Percentiles rank a stretch among this genome's conserved stretches.
These are phyloP conservation scores for Moesziomyces globuligerus DNA, from an alignment of 1,284 basidiomycete species.

Conservation along the genomic window DNA sequence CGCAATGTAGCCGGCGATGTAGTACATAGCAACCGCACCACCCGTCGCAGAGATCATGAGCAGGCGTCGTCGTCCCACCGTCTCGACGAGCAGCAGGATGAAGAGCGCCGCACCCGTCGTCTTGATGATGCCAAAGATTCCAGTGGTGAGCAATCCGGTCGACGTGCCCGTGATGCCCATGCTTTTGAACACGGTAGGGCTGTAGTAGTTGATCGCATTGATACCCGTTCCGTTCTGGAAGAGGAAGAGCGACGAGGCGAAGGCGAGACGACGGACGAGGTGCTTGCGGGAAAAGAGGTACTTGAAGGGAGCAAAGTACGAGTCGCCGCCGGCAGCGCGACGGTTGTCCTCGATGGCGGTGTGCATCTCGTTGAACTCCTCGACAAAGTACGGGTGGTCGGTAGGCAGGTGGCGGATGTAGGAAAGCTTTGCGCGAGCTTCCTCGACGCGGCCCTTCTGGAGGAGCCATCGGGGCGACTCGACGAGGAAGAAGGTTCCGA, in stretches of 20 bases:
- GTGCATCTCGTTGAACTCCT: constrained; percentile 34
- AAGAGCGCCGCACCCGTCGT: constrained; percentile 79
- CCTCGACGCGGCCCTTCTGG: constrained; percentile 69
- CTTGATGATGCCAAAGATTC: constrained; percentile 81
- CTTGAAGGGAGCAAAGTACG: constrained; percentile 46
- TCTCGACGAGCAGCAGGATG: constrained; percentile 72
- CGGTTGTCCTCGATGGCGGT: constrained; percentile 12
- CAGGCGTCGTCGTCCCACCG: constrained; percentile 72
- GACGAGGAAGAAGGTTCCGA: constrained; percentile 70
- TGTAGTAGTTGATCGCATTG: constrained; percentile 69
- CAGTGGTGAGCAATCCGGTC: constrained; percentile 76
- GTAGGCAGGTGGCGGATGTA: constrained; percentile 58
- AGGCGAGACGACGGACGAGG: constrained; percentile 10
- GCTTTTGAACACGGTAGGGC: constrained; percentile 71
- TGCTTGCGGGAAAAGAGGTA: constrained; percentile 40
- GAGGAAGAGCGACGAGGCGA: constrained; percentile 20
- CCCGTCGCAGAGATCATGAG: constrained; percentile 67
- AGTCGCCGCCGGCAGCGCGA: constrained; percentile 14
- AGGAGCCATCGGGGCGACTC: constrained; percentile 76
- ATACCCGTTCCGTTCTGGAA: constrained; percentile 55
- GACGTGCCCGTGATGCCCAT: constrained; percentile 69
- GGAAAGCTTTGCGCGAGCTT: constrained; percentile 54
- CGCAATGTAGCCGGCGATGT: constrained; percentile 52
- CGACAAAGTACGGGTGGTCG: constrained; percentile 55
- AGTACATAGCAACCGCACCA: constrained; percentile 45